phyloP scores from a whole-genome alignment of 192 early-diverging fungal species.

The Coemansia sp. region DNA sequence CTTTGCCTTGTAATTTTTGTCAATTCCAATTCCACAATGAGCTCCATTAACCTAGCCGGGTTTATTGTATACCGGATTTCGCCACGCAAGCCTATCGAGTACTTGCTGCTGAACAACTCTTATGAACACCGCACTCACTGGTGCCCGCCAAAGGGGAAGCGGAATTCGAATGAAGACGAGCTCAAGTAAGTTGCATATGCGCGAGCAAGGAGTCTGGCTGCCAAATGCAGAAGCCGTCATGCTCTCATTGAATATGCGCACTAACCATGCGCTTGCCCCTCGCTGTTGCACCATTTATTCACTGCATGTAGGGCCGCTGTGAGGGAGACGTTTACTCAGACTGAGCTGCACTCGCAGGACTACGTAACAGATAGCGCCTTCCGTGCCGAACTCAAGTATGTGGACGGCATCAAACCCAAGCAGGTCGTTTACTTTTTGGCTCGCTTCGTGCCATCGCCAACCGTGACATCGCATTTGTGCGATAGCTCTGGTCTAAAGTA shows the following conservation, averaged over 20 bases:
- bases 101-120: constrained; percentile 82
- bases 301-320: constrained; percentile 67
- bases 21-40: constrained; percentile 20
- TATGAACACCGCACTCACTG: constrained; percentile 79
- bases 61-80: constrained; percentile 74
- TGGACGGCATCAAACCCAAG: constrained; percentile 80
- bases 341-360: constrained; percentile 69
- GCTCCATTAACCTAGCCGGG: constrained; percentile 54
- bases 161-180: constrained; percentile 79
- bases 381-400: constrained; percentile 76
- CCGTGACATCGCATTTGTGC: constrained; percentile 51
- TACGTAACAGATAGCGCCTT: constrained; percentile 71
- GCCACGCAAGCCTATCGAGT: constrained; percentile 64
- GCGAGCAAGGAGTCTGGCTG: neutral
- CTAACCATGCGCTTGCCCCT: neutral
- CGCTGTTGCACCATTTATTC: neutral
- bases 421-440: constrained; percentile 78
- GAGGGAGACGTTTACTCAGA: constrained; percentile 72
- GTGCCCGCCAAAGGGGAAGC: constrained; percentile 78
- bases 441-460: constrained; percentile 63
- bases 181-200: constrained; percentile 62
- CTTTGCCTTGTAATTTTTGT: neutral
- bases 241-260: neutral
- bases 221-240: neutral
- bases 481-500: constrained; percentile 69